Percentiles rank a stretch among this genome's conserved stretches.
phyloP scores from a whole-genome alignment of 495 filamentous ascomycete species.

The Aspergillus heteromorphus region DNA sequence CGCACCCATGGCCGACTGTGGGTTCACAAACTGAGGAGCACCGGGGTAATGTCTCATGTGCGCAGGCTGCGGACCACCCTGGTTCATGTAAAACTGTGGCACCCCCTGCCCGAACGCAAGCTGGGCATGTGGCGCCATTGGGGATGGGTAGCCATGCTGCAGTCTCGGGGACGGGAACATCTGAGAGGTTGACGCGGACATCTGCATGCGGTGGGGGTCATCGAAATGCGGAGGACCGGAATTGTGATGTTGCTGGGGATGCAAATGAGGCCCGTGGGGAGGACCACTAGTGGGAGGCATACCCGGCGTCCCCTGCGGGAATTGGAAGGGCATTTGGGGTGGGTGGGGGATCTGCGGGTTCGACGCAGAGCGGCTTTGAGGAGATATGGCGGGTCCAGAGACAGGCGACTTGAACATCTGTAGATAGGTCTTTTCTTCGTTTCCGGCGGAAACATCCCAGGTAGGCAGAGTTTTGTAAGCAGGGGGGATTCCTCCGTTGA shows the following conservation, averaged over 20 bases:
- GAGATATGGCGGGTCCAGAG: slow-evolving; percentile 52
- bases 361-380: slow-evolving; percentile 57
- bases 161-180: slow-evolving; percentile 75
- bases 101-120: slow-evolving; percentile 68
- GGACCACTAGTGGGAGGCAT: slow-evolving; percentile 46
- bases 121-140: slow-evolving; percentile 63
- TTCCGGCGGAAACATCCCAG: slow-evolving; percentile 62
- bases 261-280: slow-evolving; percentile 60
- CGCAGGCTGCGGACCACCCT: slow-evolving; percentile 49
- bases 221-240: slow-evolving; percentile 59
- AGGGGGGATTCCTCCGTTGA: slow-evolving; percentile 70
- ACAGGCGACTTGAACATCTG: slow-evolving; percentile 68
- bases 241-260: slow-evolving; percentile 58
- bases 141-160: slow-evolving; percentile 64
- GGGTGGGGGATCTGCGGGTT: slow-evolving; percentile 66
- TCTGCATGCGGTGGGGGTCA: slow-evolving; percentile 81
- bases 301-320: slow-evolving; percentile 41
- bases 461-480: slow-evolving; percentile 75
- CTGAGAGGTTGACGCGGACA: slow-evolving; percentile 72
- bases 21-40: slow-evolving; percentile 57
- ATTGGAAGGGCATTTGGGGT: slow-evolving; percentile 70
- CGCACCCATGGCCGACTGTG: slow-evolving; percentile 61
- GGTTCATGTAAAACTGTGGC: slow-evolving; percentile 64
- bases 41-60: slow-evolving; percentile 43
- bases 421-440: slow-evolving; percentile 63